These are phyloP conservation scores for Saccharomycopsis microspora DNA, from an alignment of 805 yeast species.

Conservation along the genomic window DNA sequence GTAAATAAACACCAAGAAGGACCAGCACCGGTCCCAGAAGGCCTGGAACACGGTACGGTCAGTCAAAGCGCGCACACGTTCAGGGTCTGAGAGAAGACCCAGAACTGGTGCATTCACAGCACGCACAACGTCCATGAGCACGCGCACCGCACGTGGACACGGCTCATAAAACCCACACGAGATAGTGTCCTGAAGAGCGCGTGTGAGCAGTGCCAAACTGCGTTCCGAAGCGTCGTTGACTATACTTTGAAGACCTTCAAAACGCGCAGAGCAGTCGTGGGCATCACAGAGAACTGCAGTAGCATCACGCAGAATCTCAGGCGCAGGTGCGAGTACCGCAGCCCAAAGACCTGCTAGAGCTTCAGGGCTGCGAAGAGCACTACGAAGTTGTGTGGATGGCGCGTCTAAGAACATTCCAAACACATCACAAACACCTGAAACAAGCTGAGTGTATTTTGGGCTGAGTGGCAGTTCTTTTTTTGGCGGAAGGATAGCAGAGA, in stretches of 20 bases:
- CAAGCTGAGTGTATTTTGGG: slow-evolving; percentile 19
- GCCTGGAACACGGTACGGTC: slow-evolving; percentile 22
- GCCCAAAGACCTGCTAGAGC: slow-evolving; percentile 63
- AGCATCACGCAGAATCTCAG: slow-evolving; percentile 51
- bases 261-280: slow-evolving; percentile 69
- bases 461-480: slow-evolving; percentile 17
- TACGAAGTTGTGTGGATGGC: slow-evolving; percentile 25
- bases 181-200: slow-evolving; percentile 34
- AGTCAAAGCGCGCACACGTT: slow-evolving; percentile 13
- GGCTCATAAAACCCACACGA: slow-evolving; percentile 50
- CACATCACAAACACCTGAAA: slow-evolving; percentile 19
- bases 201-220: slow-evolving; percentile 38
- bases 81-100: slow-evolving; percentile 36
- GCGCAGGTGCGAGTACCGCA: slow-evolving; percentile 54
- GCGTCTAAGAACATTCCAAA: slow-evolving; percentile 31
- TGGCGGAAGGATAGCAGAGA: slow-evolving; percentile 20
- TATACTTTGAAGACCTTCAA: slow-evolving; percentile 56
- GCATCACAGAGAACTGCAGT: slow-evolving; percentile 64
- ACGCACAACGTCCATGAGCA: slow-evolving; percentile 60
- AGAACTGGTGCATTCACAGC: slow-evolving; percentile 54
- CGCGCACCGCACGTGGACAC: slow-evolving; percentile 62
- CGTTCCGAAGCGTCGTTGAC: slow-evolving; percentile 32
- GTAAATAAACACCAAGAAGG: slow-evolving; percentile 56
- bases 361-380: slow-evolving; percentile 28
- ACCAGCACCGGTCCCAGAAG: slow-evolving; percentile 71